Evolutionary conservation across 805 yeast species (phyloP), one percentile per base, ranked within the genome.

Genomic region (Candida mattraensis): DNA sequence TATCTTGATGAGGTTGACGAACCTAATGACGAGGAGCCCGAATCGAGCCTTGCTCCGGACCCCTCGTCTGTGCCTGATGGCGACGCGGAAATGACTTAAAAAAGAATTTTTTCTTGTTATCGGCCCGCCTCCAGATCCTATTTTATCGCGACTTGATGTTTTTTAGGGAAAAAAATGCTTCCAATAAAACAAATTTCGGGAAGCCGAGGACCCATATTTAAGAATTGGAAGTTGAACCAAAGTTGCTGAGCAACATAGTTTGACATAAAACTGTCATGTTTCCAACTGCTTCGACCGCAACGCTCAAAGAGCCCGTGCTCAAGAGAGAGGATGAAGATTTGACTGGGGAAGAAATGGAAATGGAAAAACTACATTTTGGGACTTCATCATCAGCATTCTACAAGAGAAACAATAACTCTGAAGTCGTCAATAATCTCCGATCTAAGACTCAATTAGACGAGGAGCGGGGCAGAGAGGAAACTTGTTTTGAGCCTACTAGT

Each of bases 1-100:
- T 76, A 72, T 50, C 54, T 76, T 22, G 79, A 75, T 32, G 77
- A 73, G 35, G 67, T 56, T 10, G 69, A 66, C 14, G 73, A 36
- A 5, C 38, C 65, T 4, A 56, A 44, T 14, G 51, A 52, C 11
- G 47, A 32, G 10, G 37, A 23, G 12, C 24, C 18, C 5, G 19
- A 23, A 14, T 20, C 33, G 7, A 37, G 28, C 12, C 17, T 23
- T 5, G 30, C 34, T 5, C 28, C 20, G 5, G 14, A 18, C 16
- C 19, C 35, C 24, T 24, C 24, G 11, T 14, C 7, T 14, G 33
- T n/a, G 9, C 12, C 6, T 7, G 16, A 11, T 24, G 31, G 30
- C 4, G 39, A 36, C 22, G 18, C 30, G 7, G 39, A 36, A 3
- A 36, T 36, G 39, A 30, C 35, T 5, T 36, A 30, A 25, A 15